Percentiles rank a stretch among this genome's conserved stretches.
These are phyloP conservation scores for Oemleria cerasiformis DNA, from an alignment of 306 rosid species.

Conservation along the genomic window DNA sequence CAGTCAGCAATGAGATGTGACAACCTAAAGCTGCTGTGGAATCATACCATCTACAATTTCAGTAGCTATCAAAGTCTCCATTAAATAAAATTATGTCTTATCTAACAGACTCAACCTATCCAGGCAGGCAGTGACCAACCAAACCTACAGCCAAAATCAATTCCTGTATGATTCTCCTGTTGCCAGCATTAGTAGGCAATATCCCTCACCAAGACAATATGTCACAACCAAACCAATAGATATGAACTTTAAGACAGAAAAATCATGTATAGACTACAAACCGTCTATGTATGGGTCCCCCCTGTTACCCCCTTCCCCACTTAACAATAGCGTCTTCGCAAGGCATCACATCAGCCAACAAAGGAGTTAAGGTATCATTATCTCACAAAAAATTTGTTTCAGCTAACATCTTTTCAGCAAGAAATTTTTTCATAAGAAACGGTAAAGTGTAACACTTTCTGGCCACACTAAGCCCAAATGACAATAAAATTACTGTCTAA, in stretches of 20 bases:
- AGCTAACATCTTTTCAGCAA: not conserved
- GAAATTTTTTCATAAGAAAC: not conserved
- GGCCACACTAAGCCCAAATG: not conserved
- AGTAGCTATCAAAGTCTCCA: not conserved
- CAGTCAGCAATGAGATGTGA: not conserved
- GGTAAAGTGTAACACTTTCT: not conserved
- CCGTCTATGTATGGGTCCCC: not conserved
- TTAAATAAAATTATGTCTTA: not conserved
- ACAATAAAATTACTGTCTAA: too few relatives aligned
- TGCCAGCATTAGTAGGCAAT: not conserved
- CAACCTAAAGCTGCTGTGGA: not conserved
- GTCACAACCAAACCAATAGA: not conserved
- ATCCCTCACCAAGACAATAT: not conserved
- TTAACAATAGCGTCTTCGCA: not conserved
- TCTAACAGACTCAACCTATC: not conserved
- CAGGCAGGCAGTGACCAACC: not conserved
- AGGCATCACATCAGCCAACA: not conserved
- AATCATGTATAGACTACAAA: not conserved
- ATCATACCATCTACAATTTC: not conserved
- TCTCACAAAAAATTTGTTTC: slow-evolving; percentile 1
- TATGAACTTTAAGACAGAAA: not conserved
- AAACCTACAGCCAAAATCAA: not conserved
- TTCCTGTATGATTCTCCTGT: not conserved
- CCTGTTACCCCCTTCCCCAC: not conserved
- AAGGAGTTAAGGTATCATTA: not conserved